phyloP scores from a whole-genome alignment of 441 rosid genomes.

The Isatis lusitanica region DNA sequence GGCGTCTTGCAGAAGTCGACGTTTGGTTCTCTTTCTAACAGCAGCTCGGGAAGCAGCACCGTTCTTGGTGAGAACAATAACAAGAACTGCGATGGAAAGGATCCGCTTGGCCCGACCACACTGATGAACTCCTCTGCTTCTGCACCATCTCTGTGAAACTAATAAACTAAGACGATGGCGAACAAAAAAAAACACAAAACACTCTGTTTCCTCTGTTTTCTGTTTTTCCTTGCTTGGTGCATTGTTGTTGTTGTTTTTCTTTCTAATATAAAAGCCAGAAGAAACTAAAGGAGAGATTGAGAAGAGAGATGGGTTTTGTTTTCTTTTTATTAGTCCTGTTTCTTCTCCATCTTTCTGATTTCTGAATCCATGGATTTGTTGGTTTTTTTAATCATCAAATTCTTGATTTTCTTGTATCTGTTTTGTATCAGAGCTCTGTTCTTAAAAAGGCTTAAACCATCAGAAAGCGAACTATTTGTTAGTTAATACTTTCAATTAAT shows the following conservation, averaged over 20 bases:
- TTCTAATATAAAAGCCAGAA: constrained; percentile 33
- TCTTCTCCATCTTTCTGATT: constrained; percentile 18
- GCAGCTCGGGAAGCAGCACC: constrained; percentile 74
- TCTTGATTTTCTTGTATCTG: constrained; percentile 9
- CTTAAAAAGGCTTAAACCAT: not conserved
- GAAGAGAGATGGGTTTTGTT: not conserved
- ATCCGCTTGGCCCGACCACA: constrained; percentile 16
- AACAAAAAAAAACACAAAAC: not conserved
- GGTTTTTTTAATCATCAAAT: constrained; percentile 4
- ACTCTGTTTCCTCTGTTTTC: constrained; percentile 28
- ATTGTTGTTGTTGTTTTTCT: constrained; percentile 16
- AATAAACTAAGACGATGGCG: constrained; percentile 1
- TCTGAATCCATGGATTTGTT: constrained; percentile 30
- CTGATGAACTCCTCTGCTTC: constrained; percentile 29
- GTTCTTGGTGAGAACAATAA: constrained; percentile 40
- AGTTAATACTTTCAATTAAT: not conserved
- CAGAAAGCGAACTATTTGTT: not conserved
- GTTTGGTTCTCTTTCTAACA: constrained; percentile 61
- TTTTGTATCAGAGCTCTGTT: not conserved
- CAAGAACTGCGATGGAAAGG: constrained; percentile 40
- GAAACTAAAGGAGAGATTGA: constrained; percentile 27
- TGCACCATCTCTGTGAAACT: constrained; percentile 18
- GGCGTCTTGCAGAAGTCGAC: constrained; percentile 66
- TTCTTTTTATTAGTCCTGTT: not conserved
- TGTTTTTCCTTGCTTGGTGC: not conserved